A percentile compares a stretch with the other conserved stretches of the same genome.
Evolutionary conservation across 2,329 filamentous ascomycete genomes (phyloP).

Genomic region (Grosmannia huntii): DNA sequence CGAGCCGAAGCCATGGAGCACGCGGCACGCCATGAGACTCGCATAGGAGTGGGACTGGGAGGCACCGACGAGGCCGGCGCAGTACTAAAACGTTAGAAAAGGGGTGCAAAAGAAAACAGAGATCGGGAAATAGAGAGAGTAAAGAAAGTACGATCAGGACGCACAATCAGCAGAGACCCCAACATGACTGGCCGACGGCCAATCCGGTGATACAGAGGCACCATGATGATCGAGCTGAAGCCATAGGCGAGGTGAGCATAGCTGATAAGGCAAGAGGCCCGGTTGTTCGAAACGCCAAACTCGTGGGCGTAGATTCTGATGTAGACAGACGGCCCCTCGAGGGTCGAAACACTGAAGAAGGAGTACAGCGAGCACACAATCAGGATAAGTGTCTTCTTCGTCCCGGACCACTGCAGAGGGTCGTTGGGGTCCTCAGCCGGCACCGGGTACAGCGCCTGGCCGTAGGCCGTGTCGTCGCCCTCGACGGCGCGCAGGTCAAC

Average conservation of each 20-base stretch:
- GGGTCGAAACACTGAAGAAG: constrained; percentile 43
- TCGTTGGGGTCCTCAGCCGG: constrained; percentile 50
- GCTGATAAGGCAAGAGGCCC: constrained; percentile 41
- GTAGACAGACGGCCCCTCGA: constrained; percentile 45
- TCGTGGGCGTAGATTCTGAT: constrained; percentile 39
- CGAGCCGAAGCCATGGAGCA: constrained; percentile 27
- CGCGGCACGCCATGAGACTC: constrained; percentile 25
- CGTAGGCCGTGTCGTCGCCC: constrained; percentile 45
- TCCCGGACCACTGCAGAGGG: constrained; percentile 42
- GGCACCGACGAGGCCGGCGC: constrained; percentile 25
- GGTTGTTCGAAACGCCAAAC: constrained; percentile 36
- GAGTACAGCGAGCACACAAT: constrained; percentile 41
- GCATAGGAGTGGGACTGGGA: constrained; percentile 23
- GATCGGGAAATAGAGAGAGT: not conserved
- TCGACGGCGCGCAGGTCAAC: constrained; percentile 25
- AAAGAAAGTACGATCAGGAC: constrained; percentile 4
- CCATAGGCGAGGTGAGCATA: constrained; percentile 50
- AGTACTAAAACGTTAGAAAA: constrained; percentile 20
- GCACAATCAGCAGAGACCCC: constrained; percentile 22
- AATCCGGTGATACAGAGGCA: constrained; percentile 41
- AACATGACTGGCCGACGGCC: constrained; percentile 31
- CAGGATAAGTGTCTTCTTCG: constrained; percentile 44
- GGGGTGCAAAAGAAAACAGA: no score
- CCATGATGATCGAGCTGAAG: constrained; percentile 41
- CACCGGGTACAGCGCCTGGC: constrained; percentile 47